Conservation (phyloP, 1,284 basidiomycete genomes). For the Retiboletus flavoniger region DNA sequence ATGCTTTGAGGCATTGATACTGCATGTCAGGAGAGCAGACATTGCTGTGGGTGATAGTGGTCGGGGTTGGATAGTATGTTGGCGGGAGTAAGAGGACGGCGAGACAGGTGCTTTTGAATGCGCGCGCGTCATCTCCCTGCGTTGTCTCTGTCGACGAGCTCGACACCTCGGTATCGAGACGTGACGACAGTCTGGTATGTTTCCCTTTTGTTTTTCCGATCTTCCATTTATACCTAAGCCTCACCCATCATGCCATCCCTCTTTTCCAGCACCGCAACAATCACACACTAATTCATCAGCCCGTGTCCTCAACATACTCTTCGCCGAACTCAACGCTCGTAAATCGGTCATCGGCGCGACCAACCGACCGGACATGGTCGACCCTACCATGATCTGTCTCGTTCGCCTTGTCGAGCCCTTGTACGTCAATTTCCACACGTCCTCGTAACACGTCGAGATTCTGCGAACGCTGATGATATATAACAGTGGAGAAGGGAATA, state of each 20-base stretch:
- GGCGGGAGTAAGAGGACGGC: constrained; percentile 96
- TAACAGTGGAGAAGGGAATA: constrained; percentile 56
- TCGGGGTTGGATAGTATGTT: constrained; percentile 68
- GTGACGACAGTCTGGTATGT: constrained; percentile 86
- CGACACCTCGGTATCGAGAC: constrained; percentile 90
- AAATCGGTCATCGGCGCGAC: constrained; percentile 94
- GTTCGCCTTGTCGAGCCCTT: constrained; percentile 94
- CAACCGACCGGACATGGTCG: constrained; percentile 97
- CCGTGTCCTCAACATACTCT: constrained; percentile 93
- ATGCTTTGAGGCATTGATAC: too few species aligned
- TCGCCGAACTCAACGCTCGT: constrained; percentile 90
- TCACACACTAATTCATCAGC: constrained; percentile 68
- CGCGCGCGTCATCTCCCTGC: constrained; percentile 84
- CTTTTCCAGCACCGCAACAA: neutral
- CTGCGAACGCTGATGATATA: constrained; percentile 68
- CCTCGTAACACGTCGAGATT: constrained; percentile 84
- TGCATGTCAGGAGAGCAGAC: too few species aligned
- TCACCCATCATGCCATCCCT: neutral
- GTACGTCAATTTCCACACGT: constrained; percentile 87
- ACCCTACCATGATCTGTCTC: constrained; percentile 97
- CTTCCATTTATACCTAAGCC: too few species aligned
- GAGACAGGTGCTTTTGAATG: constrained; percentile 87
- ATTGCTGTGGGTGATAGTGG: neutral
- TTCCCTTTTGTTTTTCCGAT: neutral
- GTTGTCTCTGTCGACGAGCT: constrained; percentile 96